Base-by-base conservation (phyloP, 2,329 filamentous ascomycete species). In the Arthroderma sp. region DNA sequence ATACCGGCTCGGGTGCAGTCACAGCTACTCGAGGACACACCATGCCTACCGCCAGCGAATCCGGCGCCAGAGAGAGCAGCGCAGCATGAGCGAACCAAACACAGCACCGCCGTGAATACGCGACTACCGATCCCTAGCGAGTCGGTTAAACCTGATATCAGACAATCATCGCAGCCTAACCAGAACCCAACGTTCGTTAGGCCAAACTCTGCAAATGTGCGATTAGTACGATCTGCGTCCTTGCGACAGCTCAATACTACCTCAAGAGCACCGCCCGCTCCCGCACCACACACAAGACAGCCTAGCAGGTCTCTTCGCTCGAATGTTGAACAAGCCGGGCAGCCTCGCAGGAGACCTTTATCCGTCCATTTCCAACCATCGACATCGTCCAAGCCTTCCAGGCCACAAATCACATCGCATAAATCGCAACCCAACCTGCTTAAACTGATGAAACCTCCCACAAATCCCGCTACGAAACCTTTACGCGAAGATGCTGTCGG, bases 401-500 rank as follows among this genome's bases (percentile, higher is more conserved):
- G 60, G 38, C 50, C 59, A 15, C 56, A 57, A 15, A 62, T 65
- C 42, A 56, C 59, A 11, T 63, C 57, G 1, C 60, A 58, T 38
- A 64, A 66, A 48, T 65, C 66, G 48, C 57, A 59, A 6, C 61
- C 56, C 42, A 64, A 59, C 6, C 63, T 62, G 8, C 65, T 62
- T 48, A 68, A 67, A 38, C 56, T 54, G 7, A 43, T 55, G 4
- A 46, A 56, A 15, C 53, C 53, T 4, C 49, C 50, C 10, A 53
- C 50, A 4, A 47, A 50, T 33, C 44, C 47, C 7, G 36, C 50
- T 22, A 36, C 38, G 29, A 22, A 22, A 22, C 33, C 39, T 8
- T 32, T 48, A 37, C 8, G 51, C 10, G 51, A 52, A 9, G 9
- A 48, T n/a, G 50, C 49, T 36, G 39, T 50, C 30, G 52, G 52